Evolutionary conservation across 2,329 filamentous ascomycete genomes (phyloP), one percentile per base, ranked within the genome.

Genomic region (Colletotrichum zoysiae): DNA sequence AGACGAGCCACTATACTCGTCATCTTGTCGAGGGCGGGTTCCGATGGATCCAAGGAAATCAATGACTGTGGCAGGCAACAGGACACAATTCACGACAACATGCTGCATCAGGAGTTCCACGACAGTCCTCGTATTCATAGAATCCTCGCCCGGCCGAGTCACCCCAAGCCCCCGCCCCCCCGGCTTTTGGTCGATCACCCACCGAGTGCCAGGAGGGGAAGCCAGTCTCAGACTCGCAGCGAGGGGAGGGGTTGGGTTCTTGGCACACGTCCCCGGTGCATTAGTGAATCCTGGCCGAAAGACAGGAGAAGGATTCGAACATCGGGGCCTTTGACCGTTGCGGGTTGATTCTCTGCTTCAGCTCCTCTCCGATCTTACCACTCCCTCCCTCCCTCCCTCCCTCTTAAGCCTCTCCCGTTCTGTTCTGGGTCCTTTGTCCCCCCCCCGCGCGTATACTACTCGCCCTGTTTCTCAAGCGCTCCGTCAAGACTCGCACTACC

Each of bases 261-360:
- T 64, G 69, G 65, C 65, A 69, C 46, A 69, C 69, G 65, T 71
- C 40, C 69, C 60, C 33, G 48, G 42, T 55, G 59, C 69, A 71
- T 69, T 44, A 64, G 65, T 69, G 44, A 60, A 69, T 44, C 23
- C 53, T 64, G 57, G 42, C 50, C 58, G 44, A 62, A n/a, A 16
- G 30, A 59, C 23, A 51, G 46, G n/a, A 48, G 46, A 20, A 48
- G 46, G 20, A 23, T 56, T 23, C 20, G 20, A 53, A 58, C 51
- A 35, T 65, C 67, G 53, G 44, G 55, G n/a, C 50, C 35, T 38
- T 40, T 65, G 59, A 20, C 44, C 42, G 42, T 51, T 42, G 33
- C 51, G 40, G 59, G 12, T 51, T 40, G 14, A 23, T 51, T 42
- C 48, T 51, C 16, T 20, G 33, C 48, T 64, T 64, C 61, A 64